Base-by-base conservation (phyloP, 2,329 filamentous ascomycete species). In the Verticillium nubilum region DNA sequence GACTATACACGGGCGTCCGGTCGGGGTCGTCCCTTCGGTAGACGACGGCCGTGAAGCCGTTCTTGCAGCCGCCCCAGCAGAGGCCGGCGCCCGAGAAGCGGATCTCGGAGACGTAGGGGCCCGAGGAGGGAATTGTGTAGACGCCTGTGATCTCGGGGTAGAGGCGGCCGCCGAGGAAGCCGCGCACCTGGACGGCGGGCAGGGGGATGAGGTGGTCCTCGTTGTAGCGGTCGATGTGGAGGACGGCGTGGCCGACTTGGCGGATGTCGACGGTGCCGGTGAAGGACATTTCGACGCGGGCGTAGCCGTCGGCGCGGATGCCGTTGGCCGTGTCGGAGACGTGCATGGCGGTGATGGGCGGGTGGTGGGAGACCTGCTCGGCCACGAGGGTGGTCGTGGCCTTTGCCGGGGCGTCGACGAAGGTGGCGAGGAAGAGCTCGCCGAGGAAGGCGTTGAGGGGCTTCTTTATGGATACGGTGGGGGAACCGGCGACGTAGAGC, bases 351-450 rank as follows among this genome's bases (percentile, higher is more conserved):
- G 80, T 82, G 52, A 82, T 80, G 19, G 80, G 80, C 26, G 80
- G 80, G 66, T 83, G 80, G 61, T 83, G 80, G 64, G 75, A 78
- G 61, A 83, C 80, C 66, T 83, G 80, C 67, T 83, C 80, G 29
- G 79, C 72, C 4, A 75, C 68, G 23, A 76, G 67, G 4, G 65
- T 61, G 5, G 69, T 74, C 0, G 68, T 71, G 13, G 66, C 62
- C 12, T 66, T 67, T 25, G 59, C 52, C 23, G 65, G 56, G 17
- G 62, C 58, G 25, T 76, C 70, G 1, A 64, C 70, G 74, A 75
- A 78, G 0, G 67, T 69, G 0, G 75, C 76, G 1, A 82, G 63
- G 63, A 82, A 83, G 1, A 82, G 61, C 67, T 82, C 80, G 17
- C 80, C 80, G 0, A 83, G 70, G 56, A 83, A 82, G 6, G 80